Base-by-base conservation (phyloP, 176 grass and related monocot species). In the Saccharum officinarum region DNA sequence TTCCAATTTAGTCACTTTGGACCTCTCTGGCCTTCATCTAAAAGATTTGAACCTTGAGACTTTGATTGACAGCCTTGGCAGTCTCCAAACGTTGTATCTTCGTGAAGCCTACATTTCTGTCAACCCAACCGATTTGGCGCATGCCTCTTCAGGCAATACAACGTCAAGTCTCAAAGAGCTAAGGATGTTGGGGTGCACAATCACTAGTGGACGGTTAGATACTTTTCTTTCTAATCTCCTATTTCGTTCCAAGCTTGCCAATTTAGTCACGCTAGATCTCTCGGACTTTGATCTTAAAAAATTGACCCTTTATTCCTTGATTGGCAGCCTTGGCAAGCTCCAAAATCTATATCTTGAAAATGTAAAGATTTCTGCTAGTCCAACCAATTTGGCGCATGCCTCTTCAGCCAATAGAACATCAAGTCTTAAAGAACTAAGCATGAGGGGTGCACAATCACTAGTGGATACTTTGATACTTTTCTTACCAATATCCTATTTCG, bases 1-100 rank as follows among this genome's bases (percentile, higher is more conserved):
- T 40, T 52, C 68, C 69, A 89, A 87, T 40, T 55, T 89, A 36
- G 65, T 87, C 0, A 59, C 75, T 11, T 80, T 92, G 1, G 77
- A 45, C 69, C 22, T 72, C 11, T 72, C 69, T 28, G 69, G 69
- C 8, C 57, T 89, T 23, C 66, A 77, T 63, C 84, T 89, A 6
- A 75, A 41, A 30, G n/a, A 86, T 38, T 71, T 84, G 12, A 59
- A 3, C 6, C 14, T 92, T 15, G 26, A 63, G 15, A 78, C 76
- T 61, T 61, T 92, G 22, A 82, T 92, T 62, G 18, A 60, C 28
- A 82, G 64, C 39, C 87, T 89, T 65, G 84, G 69, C 10, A 78
- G 76, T 60, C 84, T 92, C 39, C 88, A 77, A 61, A 16, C 76
- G 22, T 54, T 92, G 63, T 23, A 81, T 34, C 71, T 92, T 14